Conservation (phyloP, 2,329 filamentous ascomycete species). For the Cercospora sp. region DNA sequence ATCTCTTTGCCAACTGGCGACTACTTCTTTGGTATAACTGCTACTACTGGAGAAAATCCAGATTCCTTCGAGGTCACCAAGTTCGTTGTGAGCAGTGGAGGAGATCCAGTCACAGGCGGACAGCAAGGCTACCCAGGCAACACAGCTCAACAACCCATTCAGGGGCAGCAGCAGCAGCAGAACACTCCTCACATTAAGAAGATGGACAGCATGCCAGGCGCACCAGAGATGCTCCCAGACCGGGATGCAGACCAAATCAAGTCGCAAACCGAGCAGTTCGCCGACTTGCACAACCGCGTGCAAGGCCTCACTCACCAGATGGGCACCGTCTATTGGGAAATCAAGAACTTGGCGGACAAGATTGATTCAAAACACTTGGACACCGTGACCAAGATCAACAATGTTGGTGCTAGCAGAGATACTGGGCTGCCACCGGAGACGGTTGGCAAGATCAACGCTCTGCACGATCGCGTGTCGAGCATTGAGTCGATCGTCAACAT, state of each 20-base stretch:
- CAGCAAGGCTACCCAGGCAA: conserved; percentile 24
- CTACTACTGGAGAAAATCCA: conserved; percentile 83
- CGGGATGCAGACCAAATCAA: conserved; percentile 41
- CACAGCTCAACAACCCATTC: conserved; percentile 33
- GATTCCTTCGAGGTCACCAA: conserved; percentile 96
- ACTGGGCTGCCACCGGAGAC: conserved; percentile 28
- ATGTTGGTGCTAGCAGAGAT: conserved; percentile 50
- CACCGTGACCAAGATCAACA: conserved; percentile 47
- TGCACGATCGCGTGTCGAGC: conserved; percentile 29
- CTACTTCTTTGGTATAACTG: conserved; percentile 80
- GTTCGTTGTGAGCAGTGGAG: conserved; percentile 65
- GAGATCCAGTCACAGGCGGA: conserved; percentile 34
- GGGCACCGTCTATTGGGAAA: conserved; percentile 59
- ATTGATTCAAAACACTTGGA: conserved; percentile 61
- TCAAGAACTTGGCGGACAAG: conserved; percentile 54
- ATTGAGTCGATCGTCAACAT: conserved; percentile 54
- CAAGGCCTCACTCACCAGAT: conserved; percentile 72
- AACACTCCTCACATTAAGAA: conserved; percentile 25
- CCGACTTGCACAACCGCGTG: conserved; percentile 80
- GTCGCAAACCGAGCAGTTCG: conserved; percentile 64
- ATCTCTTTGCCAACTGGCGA: conserved; percentile 69
- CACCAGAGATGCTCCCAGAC: conserved; percentile 45
- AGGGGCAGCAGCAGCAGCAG: conserved; percentile 31
- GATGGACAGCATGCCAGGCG: conserved; percentile 44
- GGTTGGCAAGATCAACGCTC: conserved; percentile 25